phyloP scores from a whole-genome alignment of 257 asterid genomes.

The Solanum pimpinellifolium region DNA sequence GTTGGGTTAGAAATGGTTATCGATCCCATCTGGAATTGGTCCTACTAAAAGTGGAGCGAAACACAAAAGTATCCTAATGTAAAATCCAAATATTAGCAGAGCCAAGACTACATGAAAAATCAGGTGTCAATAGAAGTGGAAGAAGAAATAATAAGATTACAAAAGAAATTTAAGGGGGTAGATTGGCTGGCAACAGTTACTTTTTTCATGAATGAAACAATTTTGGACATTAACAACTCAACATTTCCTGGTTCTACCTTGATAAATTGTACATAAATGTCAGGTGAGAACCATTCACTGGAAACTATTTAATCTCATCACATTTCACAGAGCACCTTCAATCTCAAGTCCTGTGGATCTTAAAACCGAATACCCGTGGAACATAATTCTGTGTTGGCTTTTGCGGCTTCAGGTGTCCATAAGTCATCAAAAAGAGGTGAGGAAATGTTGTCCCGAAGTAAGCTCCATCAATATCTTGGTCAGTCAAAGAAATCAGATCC shows the following conservation, averaged over 20 bases:
- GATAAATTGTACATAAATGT: constrained; percentile 14
- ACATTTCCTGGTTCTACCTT: background rate
- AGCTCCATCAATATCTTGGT: constrained; percentile 79
- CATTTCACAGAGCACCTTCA: constrained; percentile 2
- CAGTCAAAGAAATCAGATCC: constrained; percentile 23
- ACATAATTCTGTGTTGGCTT: constrained; percentile 71
- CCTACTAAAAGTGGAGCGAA: background rate
- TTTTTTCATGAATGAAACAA: constrained; percentile 24
- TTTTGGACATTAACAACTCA: constrained; percentile 19
- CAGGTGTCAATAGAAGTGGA: constrained; percentile 1
- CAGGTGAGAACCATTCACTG: constrained; percentile 19
- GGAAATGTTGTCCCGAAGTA: constrained; percentile 95
- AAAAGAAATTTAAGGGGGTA: constrained; percentile 1
- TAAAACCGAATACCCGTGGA: constrained; percentile 94
- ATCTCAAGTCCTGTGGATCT: constrained; percentile 65
- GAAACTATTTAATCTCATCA: constrained; percentile 17
- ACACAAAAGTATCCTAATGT: background rate
- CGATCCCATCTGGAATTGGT: background rate
- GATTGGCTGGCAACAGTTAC: background rate
- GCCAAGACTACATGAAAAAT: background rate
- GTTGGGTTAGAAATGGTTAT: too few species aligned
- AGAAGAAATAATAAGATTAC: background rate
- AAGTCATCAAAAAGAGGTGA: constrained; percentile 89
- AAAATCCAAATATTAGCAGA: background rate
- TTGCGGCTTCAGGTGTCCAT: constrained; percentile 87